These are phyloP conservation scores for Microthyrium microscopicum DNA, from an alignment of 2,329 filamentous ascomycete genomes.

Conservation along the genomic window DNA sequence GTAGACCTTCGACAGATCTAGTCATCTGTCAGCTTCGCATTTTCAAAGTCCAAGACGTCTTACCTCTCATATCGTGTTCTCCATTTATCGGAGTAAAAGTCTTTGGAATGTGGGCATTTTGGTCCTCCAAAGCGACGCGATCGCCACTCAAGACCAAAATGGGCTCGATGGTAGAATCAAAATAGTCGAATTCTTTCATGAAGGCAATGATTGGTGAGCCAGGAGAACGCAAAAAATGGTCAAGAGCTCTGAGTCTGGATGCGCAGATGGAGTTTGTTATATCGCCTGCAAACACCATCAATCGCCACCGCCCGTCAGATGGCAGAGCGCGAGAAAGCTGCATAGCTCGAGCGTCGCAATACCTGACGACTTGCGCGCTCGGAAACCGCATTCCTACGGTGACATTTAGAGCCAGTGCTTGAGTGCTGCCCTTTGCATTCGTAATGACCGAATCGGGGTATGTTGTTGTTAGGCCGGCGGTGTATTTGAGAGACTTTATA, in stretches of 20 bases:
- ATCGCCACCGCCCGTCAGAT: conserved; percentile 40
- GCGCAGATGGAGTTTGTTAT: neutral
- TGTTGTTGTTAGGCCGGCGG: conserved; percentile 39
- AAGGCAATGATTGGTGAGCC: no score
- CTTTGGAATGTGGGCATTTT: conserved; percentile 2
- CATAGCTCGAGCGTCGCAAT: conserved; percentile 38
- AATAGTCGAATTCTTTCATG: no score
- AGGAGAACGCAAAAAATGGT: neutral
- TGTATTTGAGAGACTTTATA: conserved; percentile 42
- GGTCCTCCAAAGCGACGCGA: conserved; percentile 4
- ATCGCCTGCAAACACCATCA: conserved; percentile 44
- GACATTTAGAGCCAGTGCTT: conserved; percentile 27
- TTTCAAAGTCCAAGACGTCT: no score
- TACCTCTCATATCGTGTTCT: conserved; percentile 3
- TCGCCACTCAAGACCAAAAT: conserved; percentile 4
- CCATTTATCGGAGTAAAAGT: conserved; percentile 3
- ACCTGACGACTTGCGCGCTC: conserved; percentile 42
- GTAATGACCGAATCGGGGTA: conserved; percentile 38
- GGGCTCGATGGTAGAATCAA: conserved; percentile 1
- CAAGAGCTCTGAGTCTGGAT: neutral
- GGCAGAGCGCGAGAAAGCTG: conserved; percentile 40
- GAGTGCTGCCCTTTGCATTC: conserved; percentile 33
- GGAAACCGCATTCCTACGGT: conserved; percentile 41
- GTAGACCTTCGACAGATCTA: conserved; percentile 15
- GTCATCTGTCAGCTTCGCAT: neutral